Percentiles rank a stretch among this genome's conserved stretches.
phyloP scores from a whole-genome alignment of 164 flowering plant genomes.

The Tetrastigma voinierianum region DNA sequence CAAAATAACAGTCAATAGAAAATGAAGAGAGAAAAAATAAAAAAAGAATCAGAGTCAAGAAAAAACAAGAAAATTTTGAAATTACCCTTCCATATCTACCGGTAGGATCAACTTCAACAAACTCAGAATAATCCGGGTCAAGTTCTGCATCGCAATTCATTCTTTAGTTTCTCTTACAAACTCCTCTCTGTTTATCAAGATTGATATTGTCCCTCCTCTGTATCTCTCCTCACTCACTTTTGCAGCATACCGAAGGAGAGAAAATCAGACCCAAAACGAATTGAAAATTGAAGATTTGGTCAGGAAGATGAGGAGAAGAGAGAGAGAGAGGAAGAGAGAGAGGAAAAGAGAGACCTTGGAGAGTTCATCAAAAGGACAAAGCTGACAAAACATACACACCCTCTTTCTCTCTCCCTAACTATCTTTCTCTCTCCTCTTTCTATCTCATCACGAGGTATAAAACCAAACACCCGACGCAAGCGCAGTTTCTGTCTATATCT shows the following conservation, averaged over 20 bases:
- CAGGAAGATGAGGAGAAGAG: background rate
- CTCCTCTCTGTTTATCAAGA: too few species aligned
- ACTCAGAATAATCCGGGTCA: slow-evolving; percentile 53
- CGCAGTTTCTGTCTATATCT: background rate
- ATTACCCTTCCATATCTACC: slow-evolving; percentile 97
- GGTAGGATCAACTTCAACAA: slow-evolving; percentile 94
- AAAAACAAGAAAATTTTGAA: background rate
- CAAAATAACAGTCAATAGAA: slow-evolving; percentile 17
- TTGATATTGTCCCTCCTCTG: too few species aligned
- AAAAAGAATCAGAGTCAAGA: background rate
- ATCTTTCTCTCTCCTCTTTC: slow-evolving; percentile 1
- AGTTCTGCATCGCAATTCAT: slow-evolving; percentile 40
- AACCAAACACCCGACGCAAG: background rate
- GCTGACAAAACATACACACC: slow-evolving; percentile 11
- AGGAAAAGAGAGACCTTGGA: slow-evolving; percentile 9
- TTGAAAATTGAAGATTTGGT: too few species aligned
- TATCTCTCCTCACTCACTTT: too few species aligned
- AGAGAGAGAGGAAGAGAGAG: slow-evolving; percentile 3
- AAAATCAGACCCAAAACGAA: too few species aligned
- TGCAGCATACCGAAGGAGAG: too few species aligned
- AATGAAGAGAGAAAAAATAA: too few species aligned
- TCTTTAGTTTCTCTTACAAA: slow-evolving; percentile 1
- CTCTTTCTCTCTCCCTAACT: background rate
- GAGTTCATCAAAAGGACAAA: slow-evolving; percentile 17
- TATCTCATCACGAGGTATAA: slow-evolving; percentile 29